Base-by-base conservation (phyloP, 805 yeast species). In the Candida dajiaensis region DNA sequence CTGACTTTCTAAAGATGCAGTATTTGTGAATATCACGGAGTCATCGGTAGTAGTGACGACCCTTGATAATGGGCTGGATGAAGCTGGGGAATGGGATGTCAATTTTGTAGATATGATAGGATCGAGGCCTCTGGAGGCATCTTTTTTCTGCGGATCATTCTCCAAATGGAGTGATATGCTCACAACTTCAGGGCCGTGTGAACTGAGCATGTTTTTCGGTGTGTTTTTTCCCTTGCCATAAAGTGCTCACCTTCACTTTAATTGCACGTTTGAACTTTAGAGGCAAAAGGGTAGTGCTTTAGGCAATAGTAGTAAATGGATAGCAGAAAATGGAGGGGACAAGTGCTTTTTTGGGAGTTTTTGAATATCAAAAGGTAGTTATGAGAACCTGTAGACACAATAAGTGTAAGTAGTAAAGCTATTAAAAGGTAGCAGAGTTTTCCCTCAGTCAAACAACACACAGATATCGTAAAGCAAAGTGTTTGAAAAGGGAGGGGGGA, bases 1-100 rank as follows among this genome's bases (percentile, higher is more conserved):
- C 36, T 55, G 54, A 15, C 58, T 55, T 23, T 55, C 57, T 12
- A 53, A 37, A 3, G 62, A 58, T 42, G 57, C 53, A 26, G 57
- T 58, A 22, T 56, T 54, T 6, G 64, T 60, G 50, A 60, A 60
- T 11, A 57, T 44, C 10, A 57, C 48, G 8, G 63, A 59, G 20
- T 57, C 59, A 22, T 60, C 63, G 2, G 62, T 52, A 5, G 48
- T 41, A 1, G 61, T 51, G 9, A 43, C 44, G 7, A 51, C 54
- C 21, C 56, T 48, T 1, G 63, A 58, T 40, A 59, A 38, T 6
- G 61, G 62, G 1, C 58, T 55, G 1, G 55, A 39, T 6, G 57
- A 47, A 2, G 41, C 37, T 2, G 49, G 23, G 13, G 48, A 47
- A 31, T 10, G 22, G 18, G 25, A 10, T 10, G 18, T 33, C 20